phyloP scores from a whole-genome alignment of 2,329 filamentous ascomycete species.

The Beauveria asiatica region DNA sequence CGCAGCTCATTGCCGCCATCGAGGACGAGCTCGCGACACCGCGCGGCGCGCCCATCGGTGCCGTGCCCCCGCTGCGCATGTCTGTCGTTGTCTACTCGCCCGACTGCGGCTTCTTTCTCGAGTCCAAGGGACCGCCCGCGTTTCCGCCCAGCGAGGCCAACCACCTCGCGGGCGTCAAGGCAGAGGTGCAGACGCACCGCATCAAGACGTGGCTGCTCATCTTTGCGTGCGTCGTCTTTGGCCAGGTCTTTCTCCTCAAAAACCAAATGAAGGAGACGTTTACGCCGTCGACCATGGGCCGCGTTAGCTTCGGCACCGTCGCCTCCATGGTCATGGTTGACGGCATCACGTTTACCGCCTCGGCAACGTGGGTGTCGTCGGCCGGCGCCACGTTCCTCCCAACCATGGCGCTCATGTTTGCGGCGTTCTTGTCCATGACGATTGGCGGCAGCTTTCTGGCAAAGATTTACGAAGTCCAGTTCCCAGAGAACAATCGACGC shows the following conservation, averaged over 20 bases:
- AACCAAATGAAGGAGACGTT: conserved; percentile 57
- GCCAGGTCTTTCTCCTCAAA: conserved; percentile 55
- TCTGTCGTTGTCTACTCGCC: conserved; percentile 59
- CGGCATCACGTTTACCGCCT: conserved; percentile 48
- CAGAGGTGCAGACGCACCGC: conserved; percentile 48
- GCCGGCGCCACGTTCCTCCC: conserved; percentile 48
- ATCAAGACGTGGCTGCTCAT: conserved; percentile 52
- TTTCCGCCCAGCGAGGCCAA: conserved; percentile 41
- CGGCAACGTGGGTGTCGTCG: conserved; percentile 47
- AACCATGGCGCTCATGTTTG: conserved; percentile 43
- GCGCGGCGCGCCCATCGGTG: conserved; percentile 47
- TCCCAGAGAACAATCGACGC: conserved; percentile 44
- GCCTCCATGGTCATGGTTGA: conserved; percentile 56
- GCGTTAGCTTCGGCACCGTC: conserved; percentile 56
- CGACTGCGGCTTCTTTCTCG: conserved; percentile 58
- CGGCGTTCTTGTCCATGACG: conserved; percentile 46
- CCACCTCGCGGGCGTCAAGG: conserved; percentile 53
- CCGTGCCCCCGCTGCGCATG: conserved; percentile 50
- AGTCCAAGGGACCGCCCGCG: conserved; percentile 53
- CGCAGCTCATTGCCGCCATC: conserved; percentile 41
- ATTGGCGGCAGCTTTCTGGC: conserved; percentile 50
- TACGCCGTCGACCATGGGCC: conserved; percentile 58
- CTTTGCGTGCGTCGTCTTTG: conserved; percentile 47
- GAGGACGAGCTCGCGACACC: conserved; percentile 56
- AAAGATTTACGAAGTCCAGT: conserved; percentile 52